Percentiles rank a stretch among this genome's conserved stretches.
Evolutionary conservation across 2,329 filamentous ascomycete genomes (phyloP).

Genomic region (Stachybotrys elegans): DNA sequence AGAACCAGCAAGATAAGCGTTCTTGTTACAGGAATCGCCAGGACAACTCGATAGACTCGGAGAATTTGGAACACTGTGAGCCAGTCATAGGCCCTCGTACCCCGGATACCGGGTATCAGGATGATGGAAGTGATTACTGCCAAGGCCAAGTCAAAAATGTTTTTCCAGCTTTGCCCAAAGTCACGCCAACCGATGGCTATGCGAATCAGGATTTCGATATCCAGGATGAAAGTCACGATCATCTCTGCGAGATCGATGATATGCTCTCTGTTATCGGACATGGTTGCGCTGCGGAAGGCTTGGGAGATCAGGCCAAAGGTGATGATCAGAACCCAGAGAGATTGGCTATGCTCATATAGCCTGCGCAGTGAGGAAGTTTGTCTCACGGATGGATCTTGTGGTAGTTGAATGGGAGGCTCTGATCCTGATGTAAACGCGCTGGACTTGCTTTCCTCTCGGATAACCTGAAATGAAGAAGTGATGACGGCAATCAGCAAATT

Average conservation of each 20-base stretch:
- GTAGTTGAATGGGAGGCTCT: constrained; percentile 32
- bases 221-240: constrained; percentile 69
- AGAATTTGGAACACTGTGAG: constrained; percentile 90
- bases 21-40: constrained; percentile 82
- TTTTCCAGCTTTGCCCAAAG: constrained; percentile 70
- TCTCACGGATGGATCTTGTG: constrained; percentile 30
- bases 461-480: constrained; percentile 96
- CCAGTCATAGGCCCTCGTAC: constrained; percentile 76
- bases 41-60: constrained; percentile 83
- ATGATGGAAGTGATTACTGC: constrained; percentile 81
- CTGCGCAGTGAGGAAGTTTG: constrained; percentile 54
- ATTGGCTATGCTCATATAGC: constrained; percentile 67
- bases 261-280: constrained; percentile 53
- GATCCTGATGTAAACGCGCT: constrained; percentile 86
- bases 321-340: constrained; percentile 79
- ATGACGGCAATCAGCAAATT: constrained; percentile 95
- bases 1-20: constrained; percentile 84
- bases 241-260: constrained; percentile 73
- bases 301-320: constrained; percentile 75
- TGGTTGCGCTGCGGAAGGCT: constrained; percentile 68
- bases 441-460: constrained; percentile 89
- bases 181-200: constrained; percentile 73
- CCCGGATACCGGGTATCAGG: constrained; percentile 73
- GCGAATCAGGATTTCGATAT: constrained; percentile 77
- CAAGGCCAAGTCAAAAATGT: constrained; percentile 75